Evolutionary conservation across 1,284 basidiomycete genomes (phyloP), one percentile per base, ranked within the genome.

Genomic region (Peniophora sp.): DNA sequence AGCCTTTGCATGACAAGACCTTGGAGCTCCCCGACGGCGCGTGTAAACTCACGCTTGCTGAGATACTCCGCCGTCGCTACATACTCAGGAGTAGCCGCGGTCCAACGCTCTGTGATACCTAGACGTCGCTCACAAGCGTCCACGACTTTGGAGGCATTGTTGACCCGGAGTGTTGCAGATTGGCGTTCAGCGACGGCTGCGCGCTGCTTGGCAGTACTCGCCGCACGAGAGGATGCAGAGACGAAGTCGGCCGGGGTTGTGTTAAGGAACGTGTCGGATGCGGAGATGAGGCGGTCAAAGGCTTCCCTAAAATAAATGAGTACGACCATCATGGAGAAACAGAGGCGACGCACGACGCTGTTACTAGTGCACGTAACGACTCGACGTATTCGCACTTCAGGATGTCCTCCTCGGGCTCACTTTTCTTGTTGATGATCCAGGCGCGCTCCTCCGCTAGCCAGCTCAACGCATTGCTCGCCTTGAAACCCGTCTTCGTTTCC

Each of bases 1-100:
- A 64, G 48, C 1, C 56, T 50, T 48, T 56, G 54, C 9, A 63
- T 53, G 16, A 62, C 58, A 1, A 63, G 55, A 0, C 53, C 47
- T 41, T 63, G 53, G 0, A 64, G 45, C 45, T 57, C 47, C 12
- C 62, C 59, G 2, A 62, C 44, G 0, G 52, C 52, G 10, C 25
- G 27, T 19, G 56, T 52, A 36, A 54, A 63, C 9, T 59, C 22
- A 1, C 52, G 45, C 2, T 56, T 47, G 12, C 49, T 12, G 12
- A 57, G 46, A 45, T 61, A 58, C 12, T 47, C 25, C 2, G 34
- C 19, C 6, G 44, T 50, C 17, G 38, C 19, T 10, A 25, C 19
- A 24, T 58, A 59, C 14, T 58, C 32, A 16, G 50, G 27, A 17
- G 43, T 11, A 0, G 43, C 34, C 9, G 24, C 34, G 3, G 16